Evolutionary conservation across 225 moss, liverwort and hornwort genomes (phyloP), one percentile per base, ranked within the genome.

Genomic region (Ulota crispa): DNA sequence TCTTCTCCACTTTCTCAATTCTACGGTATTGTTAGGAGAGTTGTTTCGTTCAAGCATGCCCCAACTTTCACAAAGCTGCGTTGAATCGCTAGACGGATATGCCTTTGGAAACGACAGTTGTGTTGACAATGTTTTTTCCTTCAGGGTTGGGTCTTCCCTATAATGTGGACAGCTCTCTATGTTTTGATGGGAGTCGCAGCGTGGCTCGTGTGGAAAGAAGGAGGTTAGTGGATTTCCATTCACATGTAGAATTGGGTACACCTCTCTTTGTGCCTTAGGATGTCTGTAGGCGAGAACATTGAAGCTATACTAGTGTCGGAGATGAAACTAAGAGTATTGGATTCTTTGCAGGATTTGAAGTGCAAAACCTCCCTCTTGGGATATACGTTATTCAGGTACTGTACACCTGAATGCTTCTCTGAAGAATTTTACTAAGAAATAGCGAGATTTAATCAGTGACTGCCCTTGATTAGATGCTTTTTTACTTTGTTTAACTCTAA

Each of bases 121-220:
- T 55, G 26, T 24, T 83, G 41, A 80, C 21, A 55, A 42, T 60
- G 26, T 20, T 27, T 27, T 7, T 56, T 61, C 50, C 50, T 84
- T 82, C 85, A 96, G 96, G 85, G 26, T 73, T 97, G 90, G 91
- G 86, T 87, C 53, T 97, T 95, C 72, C 95, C 93, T 50, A 80
- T 95, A 8, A 86, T 95, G 76, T 97, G 97, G 97, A 93, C 92
- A 41, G 73, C 72, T 31, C 82, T 93, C 30, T 95, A 97, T 75
- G 62, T 89, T 16, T 87, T 97, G 70, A 85, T 97, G 87, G 97
- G 95, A 28, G 28, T 93, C 63, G 82, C 95, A 2, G 89, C 95
- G 19, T 97, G 89, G 86, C 82, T 97, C 28, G 72, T 94, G 20
- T 97, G 87, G 90, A 92, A 32, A 52, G 80, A 89, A 81, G 93